Evolutionary conservation across 1,139 yeast species (phyloP).

Genomic region (Sugiyamaella xylanicola): DNA sequence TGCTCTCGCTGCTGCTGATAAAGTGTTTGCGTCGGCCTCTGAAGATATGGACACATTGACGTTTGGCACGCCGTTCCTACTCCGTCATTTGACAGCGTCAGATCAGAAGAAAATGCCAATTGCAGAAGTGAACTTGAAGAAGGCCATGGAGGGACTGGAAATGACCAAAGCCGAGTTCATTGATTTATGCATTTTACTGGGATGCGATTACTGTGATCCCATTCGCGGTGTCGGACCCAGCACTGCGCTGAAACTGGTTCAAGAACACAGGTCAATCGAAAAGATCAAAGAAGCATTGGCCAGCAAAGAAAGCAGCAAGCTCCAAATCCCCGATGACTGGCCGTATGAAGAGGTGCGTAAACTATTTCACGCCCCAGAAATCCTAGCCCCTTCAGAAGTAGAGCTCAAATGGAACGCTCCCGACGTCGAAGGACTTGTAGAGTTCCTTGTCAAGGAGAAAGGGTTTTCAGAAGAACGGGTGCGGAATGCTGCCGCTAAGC

Average conservation of each 20-base stretch:
- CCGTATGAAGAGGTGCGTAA: slow-evolving; percentile 87
- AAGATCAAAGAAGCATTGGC: slow-evolving; percentile 67
- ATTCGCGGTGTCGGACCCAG: slow-evolving; percentile 95
- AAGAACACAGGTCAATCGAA: slow-evolving; percentile 81
- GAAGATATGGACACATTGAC: slow-evolving; percentile 99
- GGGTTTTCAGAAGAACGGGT: slow-evolving; percentile 94
- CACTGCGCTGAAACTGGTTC: slow-evolving; percentile 84
- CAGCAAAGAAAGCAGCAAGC: slow-evolving; percentile 65
- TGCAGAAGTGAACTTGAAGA: slow-evolving; percentile 71
- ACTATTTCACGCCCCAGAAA: slow-evolving; percentile 80
- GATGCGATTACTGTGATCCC: slow-evolving; percentile 97
- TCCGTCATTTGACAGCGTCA: slow-evolving; percentile 89
- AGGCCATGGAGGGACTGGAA: slow-evolving; percentile 74
- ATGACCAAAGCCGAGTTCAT: slow-evolving; percentile 74
- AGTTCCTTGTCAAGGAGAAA: slow-evolving; percentile 70
- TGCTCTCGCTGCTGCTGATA: slow-evolving; percentile 78
- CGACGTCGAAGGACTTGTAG: slow-evolving; percentile 70
- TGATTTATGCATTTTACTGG: slow-evolving; percentile 88
- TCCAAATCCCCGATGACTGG: slow-evolving; percentile 92
- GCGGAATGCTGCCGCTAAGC: slow-evolving; percentile 79
- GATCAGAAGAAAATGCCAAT: slow-evolving; percentile 93
- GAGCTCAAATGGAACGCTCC: slow-evolving; percentile 70
- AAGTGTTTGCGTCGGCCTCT: slow-evolving; percentile 93
- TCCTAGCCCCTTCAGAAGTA: slow-evolving; percentile 59
- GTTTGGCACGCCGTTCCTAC: slow-evolving; percentile 77